These are phyloP conservation scores for Athelia sp. DNA, from an alignment of 1,284 basidiomycete genomes.

Conservation along the genomic window DNA sequence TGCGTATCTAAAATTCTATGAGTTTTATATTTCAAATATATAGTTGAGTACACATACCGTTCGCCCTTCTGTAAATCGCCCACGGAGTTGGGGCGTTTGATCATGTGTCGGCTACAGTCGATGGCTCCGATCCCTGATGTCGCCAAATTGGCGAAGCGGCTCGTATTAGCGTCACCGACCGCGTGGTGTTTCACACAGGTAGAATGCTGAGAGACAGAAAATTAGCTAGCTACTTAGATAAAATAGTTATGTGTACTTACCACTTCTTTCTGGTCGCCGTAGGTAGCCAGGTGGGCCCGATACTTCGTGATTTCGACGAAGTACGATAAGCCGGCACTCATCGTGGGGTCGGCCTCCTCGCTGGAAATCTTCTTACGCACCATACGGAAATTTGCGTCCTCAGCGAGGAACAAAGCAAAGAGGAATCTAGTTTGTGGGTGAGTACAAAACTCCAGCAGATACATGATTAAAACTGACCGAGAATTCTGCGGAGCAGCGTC, in stretches of 20 bases:
- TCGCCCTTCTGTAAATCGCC: constrained; percentile 11
- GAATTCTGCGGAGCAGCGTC: constrained; percentile 2
- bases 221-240: not conserved
- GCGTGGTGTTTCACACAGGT: not conserved
- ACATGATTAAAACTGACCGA: constrained; percentile 5
- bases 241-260: constrained; percentile 8
- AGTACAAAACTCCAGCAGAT: not conserved
- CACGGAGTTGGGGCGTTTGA: constrained; percentile 3
- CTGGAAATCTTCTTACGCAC: constrained; percentile 16
- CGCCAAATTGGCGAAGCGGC: too few species aligned
- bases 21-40: not conserved
- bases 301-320: constrained; percentile 18
- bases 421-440: constrained; percentile 17
- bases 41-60: constrained; percentile 6
- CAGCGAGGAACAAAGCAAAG: constrained; percentile 14
- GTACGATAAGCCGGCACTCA: constrained; percentile 18
- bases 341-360: constrained; percentile 16
- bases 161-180: not conserved
- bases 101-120: constrained; percentile 9
- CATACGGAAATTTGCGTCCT: constrained; percentile 25
- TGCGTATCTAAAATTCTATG: not conserved
- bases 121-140: not conserved
- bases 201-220: not conserved
- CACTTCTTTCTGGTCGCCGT: constrained; percentile 11
- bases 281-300: constrained; percentile 9